Evolutionary conservation across 352 stramenopile species (phyloP), one percentile per base, ranked within the genome.

Genomic region (Globisporangium nodosum): DNA sequence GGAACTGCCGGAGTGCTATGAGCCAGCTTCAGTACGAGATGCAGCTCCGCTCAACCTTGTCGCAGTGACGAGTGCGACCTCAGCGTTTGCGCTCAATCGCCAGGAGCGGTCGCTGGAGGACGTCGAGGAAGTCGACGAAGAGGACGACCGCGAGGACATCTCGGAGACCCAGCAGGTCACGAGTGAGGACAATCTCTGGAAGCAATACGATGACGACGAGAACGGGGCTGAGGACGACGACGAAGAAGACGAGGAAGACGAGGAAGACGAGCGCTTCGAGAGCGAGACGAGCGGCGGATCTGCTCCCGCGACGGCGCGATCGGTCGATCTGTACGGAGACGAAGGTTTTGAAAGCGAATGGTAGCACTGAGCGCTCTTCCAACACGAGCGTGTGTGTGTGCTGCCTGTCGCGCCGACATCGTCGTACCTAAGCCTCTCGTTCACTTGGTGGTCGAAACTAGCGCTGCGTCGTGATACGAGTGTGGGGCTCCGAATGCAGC

Each of bases 281-380:
- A 68, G 54, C 27, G 60, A 59, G 5, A 15, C 31, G 15, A 60
- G 50, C 37, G 45, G 50, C 30, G 45, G 39, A 8, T 65, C 59
- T 1, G 46, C 46, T 0, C 59, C 27, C 33, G 54, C 13, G 31
- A 60, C 58, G n/a, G 51, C 63, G 27, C 46, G 63, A 12, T 75
- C 62, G 40, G 57, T 67, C 15, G 62, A 73, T 51, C 65, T 64
- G 45, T 88, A 88, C 54, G 74, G 65, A 30, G 77, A 83, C 42
- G 75, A 86, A 58, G 71, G 64, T 16, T 88, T 88, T 52, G 75
- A 88, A 39, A 71, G 51, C 37, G 74, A 84, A 45, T 78, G 71
- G 71, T 76, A 60, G 37, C 46, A 18, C n/a, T 48, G n/a, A 27
- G 24, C 24, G 24, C 24, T 27, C 24, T 37, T 37, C 9, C 33